These are phyloP conservation scores for Protea cynaroides DNA, from an alignment of 164 flowering plant species.

Conservation along the genomic window DNA sequence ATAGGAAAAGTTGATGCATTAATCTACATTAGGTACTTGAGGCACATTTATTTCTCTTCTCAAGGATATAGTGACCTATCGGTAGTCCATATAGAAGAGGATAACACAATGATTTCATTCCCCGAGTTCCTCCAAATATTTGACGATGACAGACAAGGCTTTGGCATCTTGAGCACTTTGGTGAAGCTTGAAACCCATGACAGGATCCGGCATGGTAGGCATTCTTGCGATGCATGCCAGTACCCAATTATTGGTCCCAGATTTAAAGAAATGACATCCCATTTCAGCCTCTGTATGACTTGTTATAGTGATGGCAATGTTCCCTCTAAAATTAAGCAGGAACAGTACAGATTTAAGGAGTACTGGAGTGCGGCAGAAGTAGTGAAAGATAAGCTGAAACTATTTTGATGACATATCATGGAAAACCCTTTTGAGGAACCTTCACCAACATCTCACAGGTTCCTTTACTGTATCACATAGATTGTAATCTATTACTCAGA, in stretches of 20 bases:
- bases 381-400: conserved; percentile 59
- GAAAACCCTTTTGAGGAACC: too few species aligned
- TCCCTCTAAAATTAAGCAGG: conserved; percentile 64
- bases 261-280: conserved; percentile 73
- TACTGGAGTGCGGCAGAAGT: conserved; percentile 74
- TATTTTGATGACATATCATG: too few species aligned
- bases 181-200: conserved; percentile 79
- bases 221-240: conserved; percentile 67
- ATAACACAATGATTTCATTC: conserved; percentile 51
- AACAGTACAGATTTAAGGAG: conserved; percentile 81
- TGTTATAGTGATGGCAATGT: conserved; percentile 98
- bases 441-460: too few species aligned
- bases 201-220: conserved; percentile 75
- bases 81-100: conserved; percentile 71
- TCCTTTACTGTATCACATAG: too few species aligned
- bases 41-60: conserved; percentile 75
- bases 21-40: conserved; percentile 60
- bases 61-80: conserved; percentile 73
- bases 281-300: conserved; percentile 72
- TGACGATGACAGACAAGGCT: conserved; percentile 92
- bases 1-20: conserved; percentile 63
- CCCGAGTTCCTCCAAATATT: conserved; percentile 75
- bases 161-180: conserved; percentile 72
- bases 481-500: too few species aligned
- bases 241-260: conserved; percentile 92